Conservation (phyloP, 164 flowering plant species). For the Magnolia kwangsiensis region DNA sequence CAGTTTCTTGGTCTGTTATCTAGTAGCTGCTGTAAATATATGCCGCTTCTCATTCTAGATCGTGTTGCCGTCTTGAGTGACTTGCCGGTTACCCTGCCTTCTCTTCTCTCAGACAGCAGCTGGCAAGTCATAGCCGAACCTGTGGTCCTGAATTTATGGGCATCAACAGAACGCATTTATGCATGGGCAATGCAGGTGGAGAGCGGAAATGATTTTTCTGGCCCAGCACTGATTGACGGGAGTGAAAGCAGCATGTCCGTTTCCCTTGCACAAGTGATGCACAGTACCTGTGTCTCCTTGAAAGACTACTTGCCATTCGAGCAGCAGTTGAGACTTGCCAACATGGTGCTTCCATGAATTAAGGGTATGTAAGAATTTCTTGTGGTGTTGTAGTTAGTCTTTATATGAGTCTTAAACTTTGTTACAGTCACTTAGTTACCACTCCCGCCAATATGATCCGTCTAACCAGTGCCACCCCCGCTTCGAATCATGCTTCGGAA, state of each 20-base stretch:
- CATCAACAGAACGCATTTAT: slow-evolving; percentile 56
- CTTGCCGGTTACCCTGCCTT: slow-evolving; percentile 69
- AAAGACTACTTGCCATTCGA: slow-evolving; percentile 62
- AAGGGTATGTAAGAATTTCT: no score
- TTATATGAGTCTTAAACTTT: no score
- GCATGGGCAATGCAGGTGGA: slow-evolving; percentile 34
- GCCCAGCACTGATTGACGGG: slow-evolving; percentile 34
- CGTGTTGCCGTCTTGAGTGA: slow-evolving; percentile 53
- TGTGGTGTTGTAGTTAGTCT: no score
- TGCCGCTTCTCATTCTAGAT: slow-evolving; percentile 70
- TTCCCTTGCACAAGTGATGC: slow-evolving; percentile 44
- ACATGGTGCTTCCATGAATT: slow-evolving; percentile 34
- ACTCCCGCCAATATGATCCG: no score
- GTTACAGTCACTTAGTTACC: no score
- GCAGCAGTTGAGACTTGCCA: slow-evolving; percentile 70
- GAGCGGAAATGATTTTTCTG: slow-evolving; percentile 14
- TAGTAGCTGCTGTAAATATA: slow-evolving; percentile 69
- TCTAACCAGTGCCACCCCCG: no score
- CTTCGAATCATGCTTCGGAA: no score
- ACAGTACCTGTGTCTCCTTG: slow-evolving; percentile 45
- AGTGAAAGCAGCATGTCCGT: slow-evolving; percentile 43
- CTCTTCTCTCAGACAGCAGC: slow-evolving; percentile 54
- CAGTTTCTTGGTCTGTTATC: slow-evolving; percentile 71
- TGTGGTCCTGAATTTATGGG: slow-evolving; percentile 44
- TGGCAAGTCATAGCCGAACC: slow-evolving; percentile 59